Evolutionary conservation across 345 rosid species (phyloP).

Genomic region (Gossypioides kirkii): DNA sequence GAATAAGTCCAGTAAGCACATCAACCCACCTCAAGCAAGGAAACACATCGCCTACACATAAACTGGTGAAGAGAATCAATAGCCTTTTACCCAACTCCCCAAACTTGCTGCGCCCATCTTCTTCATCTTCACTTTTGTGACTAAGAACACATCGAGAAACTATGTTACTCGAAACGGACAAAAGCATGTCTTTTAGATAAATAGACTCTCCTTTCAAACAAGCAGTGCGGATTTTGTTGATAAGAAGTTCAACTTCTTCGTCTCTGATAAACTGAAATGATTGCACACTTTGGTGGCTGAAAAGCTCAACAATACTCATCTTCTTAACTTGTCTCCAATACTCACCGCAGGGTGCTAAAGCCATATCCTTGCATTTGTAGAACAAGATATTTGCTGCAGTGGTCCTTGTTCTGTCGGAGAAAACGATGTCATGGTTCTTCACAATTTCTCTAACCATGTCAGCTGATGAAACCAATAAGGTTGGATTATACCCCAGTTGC

Average conservation of each 20-base stretch:
- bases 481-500: not conserved
- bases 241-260: not conserved
- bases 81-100: not conserved
- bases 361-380: not conserved
- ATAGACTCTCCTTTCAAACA: not conserved
- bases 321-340: not conserved
- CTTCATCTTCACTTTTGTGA: not conserved
- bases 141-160: not conserved
- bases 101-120: not conserved
- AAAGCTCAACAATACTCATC: not conserved
- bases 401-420: not conserved
- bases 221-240: not conserved
- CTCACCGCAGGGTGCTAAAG: not conserved
- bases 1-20: not conserved
- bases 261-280: not conserved
- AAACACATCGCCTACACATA: not conserved
- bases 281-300: not conserved
- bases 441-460: not conserved
- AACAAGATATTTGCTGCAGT: not conserved
- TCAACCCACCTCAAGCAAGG: conserved; percentile 12
- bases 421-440: not conserved
- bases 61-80: not conserved
- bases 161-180: not conserved
- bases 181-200: not conserved
- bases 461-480: not conserved